Base-by-base conservation (phyloP, 2,329 filamentous ascomycete genomes). In the Exophiala phaeomuriformis region DNA sequence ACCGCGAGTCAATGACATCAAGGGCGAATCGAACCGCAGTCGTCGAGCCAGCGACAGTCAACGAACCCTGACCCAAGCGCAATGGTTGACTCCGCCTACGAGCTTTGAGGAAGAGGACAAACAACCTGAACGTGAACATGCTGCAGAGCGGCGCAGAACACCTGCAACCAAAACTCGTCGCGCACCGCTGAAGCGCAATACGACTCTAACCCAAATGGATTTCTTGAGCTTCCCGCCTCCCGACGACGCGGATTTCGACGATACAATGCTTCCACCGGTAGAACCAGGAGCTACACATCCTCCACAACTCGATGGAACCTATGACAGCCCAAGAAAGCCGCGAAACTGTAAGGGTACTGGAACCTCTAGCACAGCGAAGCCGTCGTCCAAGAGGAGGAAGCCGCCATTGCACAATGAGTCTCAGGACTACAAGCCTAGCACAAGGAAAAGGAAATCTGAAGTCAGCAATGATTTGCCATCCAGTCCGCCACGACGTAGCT, bases 171-270 rank as follows among this genome's bases (percentile, higher is more conserved):
- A 31, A 9, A 19, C 1, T 5, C 42, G n/a, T 8, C 32, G 30
- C 19, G 44, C 41, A 7, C 19, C 52, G 35, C 55, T 49, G 42
- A 61, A 60, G 44, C 50, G 51, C 40, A 39, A 61, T 35, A 59
- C 60, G n/a, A 63, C 61, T 1, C 51, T 63, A 44, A 63, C 61
- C 3, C 61, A 63, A 40, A 63, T 63, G 60, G 60, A 61, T 36
- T 63, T 62, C 41, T 62, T 63, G 48, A 49, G 32, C 31, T 40
- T 42, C 44, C 8, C 33, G 27, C 41, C 49, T 19, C 30, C 10
- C 12, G 37, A 56, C 28, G n/a, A 53, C n/a, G 12, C 52, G 6
- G 51, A 49, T 0, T 12, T 57, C 12, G 49, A 57, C 33, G 52
- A 55, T 41, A 46, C 31, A 10, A 42, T 50, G 45, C 30, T 53